phyloP scores from a whole-genome alignment of 2,329 filamentous ascomycete species.

The Penicillium sp. region DNA sequence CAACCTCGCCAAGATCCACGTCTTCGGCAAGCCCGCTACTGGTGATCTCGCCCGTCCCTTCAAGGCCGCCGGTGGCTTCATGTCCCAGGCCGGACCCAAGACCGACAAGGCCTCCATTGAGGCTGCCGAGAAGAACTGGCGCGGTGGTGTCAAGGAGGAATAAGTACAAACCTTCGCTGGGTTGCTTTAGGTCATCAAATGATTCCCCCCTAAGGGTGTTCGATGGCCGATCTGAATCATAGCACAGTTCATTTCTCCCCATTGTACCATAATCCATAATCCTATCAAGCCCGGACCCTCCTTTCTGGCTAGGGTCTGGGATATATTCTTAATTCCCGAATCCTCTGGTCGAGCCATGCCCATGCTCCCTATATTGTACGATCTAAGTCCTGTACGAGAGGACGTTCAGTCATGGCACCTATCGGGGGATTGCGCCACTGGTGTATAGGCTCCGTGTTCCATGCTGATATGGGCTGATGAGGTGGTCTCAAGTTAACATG shows the following conservation, averaged over 20 bases:
- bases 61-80: conserved; percentile 80
- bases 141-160: conserved; percentile 52
- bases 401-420: background rate
- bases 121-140: conserved; percentile 49
- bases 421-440: background rate
- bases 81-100: conserved; percentile 70
- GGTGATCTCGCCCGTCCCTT: conserved; percentile 95
- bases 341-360: background rate
- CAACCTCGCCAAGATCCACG: conserved; percentile 93
- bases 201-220: background rate
- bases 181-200: background rate
- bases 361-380: background rate
- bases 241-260: background rate
- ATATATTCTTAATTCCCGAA: background rate
- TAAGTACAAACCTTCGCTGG: conserved; percentile 28
- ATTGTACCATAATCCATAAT: conserved; percentile 8
- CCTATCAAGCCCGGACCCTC: background rate
- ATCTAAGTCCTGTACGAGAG: background rate
- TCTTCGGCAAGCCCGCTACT: conserved; percentile 79
- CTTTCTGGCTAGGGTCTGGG: background rate
- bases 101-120: conserved; percentile 80
- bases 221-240: background rate
- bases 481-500: background rate
- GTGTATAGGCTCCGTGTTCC: background rate
- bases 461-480: conserved; percentile 3